Base-by-base conservation (phyloP, 768 basidiomycete genomes). In the Galerina sulciceps region DNA sequence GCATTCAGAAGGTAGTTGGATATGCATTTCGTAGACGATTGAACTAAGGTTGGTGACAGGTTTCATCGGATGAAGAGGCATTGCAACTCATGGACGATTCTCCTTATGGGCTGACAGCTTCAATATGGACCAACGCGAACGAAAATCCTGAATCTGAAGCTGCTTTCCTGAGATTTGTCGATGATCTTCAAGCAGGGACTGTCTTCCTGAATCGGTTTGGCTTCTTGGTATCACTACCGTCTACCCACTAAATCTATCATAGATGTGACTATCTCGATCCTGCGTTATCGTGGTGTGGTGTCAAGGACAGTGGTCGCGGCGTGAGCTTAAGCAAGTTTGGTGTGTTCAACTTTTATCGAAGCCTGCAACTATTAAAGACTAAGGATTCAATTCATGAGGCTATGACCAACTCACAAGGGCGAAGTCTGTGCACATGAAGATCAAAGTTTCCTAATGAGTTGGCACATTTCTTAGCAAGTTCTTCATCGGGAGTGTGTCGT, bases 41-140 rank as follows among this genome's bases (percentile, higher is more conserved):
- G 11, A 31, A 35, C 54, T 40, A 31, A 52, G 41, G 20, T 49
- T 11, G 9, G 17, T 40, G 47, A 18, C 26, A 91, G 90, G 91
- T 94, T 18, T 78, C 82, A 9, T 87, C 87, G 0, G 97, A 98
- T 70, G 90, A 88, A 44, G 94, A 96, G 70, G 97, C 97, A 1
- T 75, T 98, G 55, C 70, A 74, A 15, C 83, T 99, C 34, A 99
- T 99, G 92, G 99, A 99, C 72, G 95, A 99, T 71, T 97, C 96
- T 14, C 85, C 85, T 0, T 99, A 96, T 69, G 97, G 97, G 13
- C 81, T 99, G 18, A 99, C 96, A 1, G 94, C 93, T 4, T 95
- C 94, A 15, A 72, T 99, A 34, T 99, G 96, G 97, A 98, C 97
- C 1, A 84, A 92, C 65, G 83, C 80, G 0, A 79, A 82, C 26